Evolutionary conservation across 1,284 basidiomycete genomes (phyloP).

Genomic region (Rugosomyces carneus): DNA sequence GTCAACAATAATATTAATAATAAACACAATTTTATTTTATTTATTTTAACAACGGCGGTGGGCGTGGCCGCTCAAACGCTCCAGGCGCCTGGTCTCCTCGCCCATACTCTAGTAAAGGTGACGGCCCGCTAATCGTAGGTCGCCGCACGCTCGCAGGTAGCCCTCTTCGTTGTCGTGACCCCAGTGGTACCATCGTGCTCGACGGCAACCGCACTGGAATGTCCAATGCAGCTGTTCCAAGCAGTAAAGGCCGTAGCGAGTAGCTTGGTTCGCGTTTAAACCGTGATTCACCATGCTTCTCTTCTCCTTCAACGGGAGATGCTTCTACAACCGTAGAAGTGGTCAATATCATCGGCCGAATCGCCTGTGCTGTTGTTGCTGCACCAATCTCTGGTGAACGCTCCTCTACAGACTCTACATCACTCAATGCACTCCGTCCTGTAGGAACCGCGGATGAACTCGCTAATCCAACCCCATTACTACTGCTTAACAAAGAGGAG

Average conservation of each 20-base stretch:
- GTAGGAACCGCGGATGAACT: conserved; percentile 2
- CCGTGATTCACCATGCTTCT: background rate
- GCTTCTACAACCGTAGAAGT: conserved; percentile 5
- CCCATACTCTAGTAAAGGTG: conserved; percentile 18
- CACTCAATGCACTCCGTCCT: conserved; percentile 1
- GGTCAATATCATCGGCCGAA: conserved; percentile 22
- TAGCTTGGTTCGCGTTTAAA: conserved; percentile 11
- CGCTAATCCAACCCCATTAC: background rate
- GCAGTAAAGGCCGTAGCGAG: conserved; percentile 22
- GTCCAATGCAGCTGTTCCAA: conserved; percentile 20
- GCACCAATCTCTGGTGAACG: conserved; percentile 7
- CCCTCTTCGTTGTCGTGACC: conserved; percentile 17
- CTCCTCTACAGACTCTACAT: conserved; percentile 19
- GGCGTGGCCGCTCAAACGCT: conserved; percentile 39
- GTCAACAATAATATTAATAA: background rate
- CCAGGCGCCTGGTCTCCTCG: conserved; percentile 26
- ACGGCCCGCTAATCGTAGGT: conserved; percentile 29
- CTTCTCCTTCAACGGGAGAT: background rate
- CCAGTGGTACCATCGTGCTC: conserved; percentile 24
- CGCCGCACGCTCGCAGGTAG: conserved; percentile 16
- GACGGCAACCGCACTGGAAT: conserved; percentile 14
- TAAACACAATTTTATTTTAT: conserved; percentile 1
- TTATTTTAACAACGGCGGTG: conserved; percentile 28
- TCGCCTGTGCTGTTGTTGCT: conserved; percentile 7
- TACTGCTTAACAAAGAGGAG: conserved; percentile 1